These are phyloP conservation scores for Conoideocrella luteorostrata DNA, from an alignment of 2,329 filamentous ascomycete species.

Conservation along the genomic window DNA sequence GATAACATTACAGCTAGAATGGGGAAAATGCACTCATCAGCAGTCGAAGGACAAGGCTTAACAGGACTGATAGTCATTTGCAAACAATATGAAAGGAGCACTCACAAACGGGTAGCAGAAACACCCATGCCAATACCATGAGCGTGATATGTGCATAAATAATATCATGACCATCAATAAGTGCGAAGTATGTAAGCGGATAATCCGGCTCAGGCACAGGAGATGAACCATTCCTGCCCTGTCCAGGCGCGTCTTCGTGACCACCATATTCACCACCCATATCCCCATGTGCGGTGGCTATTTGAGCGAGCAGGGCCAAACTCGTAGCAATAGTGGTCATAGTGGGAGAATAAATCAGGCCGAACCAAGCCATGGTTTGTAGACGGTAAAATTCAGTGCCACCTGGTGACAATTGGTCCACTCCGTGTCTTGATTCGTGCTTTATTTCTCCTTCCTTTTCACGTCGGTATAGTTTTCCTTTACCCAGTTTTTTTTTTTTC, in stretches of 20 bases:
- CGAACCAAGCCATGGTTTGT: too few relatives aligned
- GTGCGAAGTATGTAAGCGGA: conserved; percentile 53
- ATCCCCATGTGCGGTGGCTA: background rate
- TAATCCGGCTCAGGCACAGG: conserved; percentile 16
- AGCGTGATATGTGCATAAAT: conserved; percentile 66
- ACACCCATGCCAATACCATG: conserved; percentile 66
- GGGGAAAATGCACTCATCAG: conserved; percentile 1
- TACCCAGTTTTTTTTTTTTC: background rate
- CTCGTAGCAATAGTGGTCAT: background rate
- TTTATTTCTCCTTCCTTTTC: too few relatives aligned
- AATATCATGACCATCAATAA: conserved; percentile 43
- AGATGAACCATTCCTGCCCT: background rate
- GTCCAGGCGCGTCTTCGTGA: background rate
- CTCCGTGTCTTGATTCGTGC: too few relatives aligned
- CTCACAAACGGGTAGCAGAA: conserved; percentile 67
- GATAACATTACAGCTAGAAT: conserved; percentile 75
- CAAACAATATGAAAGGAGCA: conserved; percentile 8
- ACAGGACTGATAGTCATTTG: too few relatives aligned
- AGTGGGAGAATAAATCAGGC: too few relatives aligned
- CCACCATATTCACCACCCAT: background rate
- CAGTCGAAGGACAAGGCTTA: too few relatives aligned
- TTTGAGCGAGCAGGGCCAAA: background rate
- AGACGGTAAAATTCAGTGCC: too few relatives aligned
- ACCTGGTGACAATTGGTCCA: too few relatives aligned
- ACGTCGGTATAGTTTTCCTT: too few relatives aligned